Evolutionary conservation across 2,329 filamentous ascomycete species (phyloP).

Genomic region (Aspergillus sp.): DNA sequence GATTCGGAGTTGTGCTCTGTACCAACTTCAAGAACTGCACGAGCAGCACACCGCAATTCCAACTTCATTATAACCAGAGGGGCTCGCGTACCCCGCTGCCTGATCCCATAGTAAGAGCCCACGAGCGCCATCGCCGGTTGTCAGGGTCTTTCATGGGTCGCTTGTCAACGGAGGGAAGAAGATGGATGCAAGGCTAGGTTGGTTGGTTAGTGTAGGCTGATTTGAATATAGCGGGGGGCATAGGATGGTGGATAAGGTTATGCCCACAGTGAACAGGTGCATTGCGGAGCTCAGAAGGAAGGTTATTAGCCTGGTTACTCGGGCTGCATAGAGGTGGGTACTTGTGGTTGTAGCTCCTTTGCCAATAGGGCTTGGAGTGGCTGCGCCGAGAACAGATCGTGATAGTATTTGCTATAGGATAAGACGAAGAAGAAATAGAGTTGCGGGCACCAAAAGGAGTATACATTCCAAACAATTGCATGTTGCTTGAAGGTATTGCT

Average conservation of each 20-base stretch:
- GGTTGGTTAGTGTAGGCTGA: neutral
- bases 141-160: neutral
- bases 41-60: neutral
- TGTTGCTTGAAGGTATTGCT: neutral
- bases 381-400: too few relatives aligned
- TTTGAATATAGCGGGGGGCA: neutral
- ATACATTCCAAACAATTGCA: slow-evolving; percentile 3
- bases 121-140: neutral
- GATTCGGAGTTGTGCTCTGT: too few relatives aligned
- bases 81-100: neutral
- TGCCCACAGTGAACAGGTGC: neutral
- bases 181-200: neutral
- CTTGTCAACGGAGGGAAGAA: neutral
- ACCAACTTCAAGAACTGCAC: too few relatives aligned
- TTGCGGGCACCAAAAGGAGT: neutral
- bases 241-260: neutral
- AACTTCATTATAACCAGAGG: neutral
- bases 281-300: neutral
- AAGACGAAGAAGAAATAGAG: neutral
- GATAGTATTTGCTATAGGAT: neutral
- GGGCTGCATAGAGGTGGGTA: neutral
- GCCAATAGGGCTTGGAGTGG: too few relatives aligned
- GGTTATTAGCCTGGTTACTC: neutral
- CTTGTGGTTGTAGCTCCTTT: too few relatives aligned
- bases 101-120: slow-evolving; percentile 3